These are phyloP conservation scores for Phytopythium helicoides DNA, from an alignment of 352 stramenopile species.

Conservation along the genomic window DNA sequence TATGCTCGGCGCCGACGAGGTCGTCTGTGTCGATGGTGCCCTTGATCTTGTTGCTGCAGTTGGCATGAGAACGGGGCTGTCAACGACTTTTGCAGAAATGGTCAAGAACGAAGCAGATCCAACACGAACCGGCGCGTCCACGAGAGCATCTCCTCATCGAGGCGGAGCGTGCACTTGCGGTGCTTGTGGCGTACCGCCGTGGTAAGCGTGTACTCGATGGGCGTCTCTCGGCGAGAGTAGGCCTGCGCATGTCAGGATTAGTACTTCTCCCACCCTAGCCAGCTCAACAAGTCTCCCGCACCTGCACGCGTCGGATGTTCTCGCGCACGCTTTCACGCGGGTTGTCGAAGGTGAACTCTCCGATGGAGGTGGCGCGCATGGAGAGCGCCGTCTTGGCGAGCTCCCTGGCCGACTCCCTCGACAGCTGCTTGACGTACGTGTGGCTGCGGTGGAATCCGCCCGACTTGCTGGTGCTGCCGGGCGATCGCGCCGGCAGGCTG, in stretches of 20 bases:
- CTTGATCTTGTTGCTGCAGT: conserved; percentile 32
- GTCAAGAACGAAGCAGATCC: not conserved
- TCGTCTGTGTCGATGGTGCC: conserved; percentile 68
- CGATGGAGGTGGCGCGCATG: conserved; percentile 68
- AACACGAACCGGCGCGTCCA: conserved; percentile 42
- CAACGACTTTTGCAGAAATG: too few species aligned
- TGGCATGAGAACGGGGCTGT: too few species aligned
- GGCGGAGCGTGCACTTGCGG: conserved; percentile 51
- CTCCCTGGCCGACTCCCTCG: conserved; percentile 54
- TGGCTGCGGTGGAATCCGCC: conserved; percentile 18
- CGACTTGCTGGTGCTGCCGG: conserved; percentile 20
- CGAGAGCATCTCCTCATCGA: conserved; percentile 59
- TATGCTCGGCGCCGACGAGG: conserved; percentile 58
- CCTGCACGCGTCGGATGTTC: conserved; percentile 77
- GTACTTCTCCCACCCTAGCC: not conserved
- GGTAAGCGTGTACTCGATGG: conserved; percentile 60
- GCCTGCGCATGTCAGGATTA: conserved; percentile 21
- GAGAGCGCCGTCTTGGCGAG: conserved; percentile 68
- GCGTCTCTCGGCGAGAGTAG: conserved; percentile 71
- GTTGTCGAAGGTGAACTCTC: conserved; percentile 73
- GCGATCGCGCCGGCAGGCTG: conserved; percentile 41
- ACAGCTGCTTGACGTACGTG: conserved; percentile 38
- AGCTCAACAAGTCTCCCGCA: conserved; percentile 1
- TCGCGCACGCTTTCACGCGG: conserved; percentile 50
- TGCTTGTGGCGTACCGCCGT: conserved; percentile 41